Percentiles rank a stretch among this genome's conserved stretches.
phyloP scores from a whole-genome alignment of 1,139 yeast genomes.

The Kurtzmaniella quercitrusa region DNA sequence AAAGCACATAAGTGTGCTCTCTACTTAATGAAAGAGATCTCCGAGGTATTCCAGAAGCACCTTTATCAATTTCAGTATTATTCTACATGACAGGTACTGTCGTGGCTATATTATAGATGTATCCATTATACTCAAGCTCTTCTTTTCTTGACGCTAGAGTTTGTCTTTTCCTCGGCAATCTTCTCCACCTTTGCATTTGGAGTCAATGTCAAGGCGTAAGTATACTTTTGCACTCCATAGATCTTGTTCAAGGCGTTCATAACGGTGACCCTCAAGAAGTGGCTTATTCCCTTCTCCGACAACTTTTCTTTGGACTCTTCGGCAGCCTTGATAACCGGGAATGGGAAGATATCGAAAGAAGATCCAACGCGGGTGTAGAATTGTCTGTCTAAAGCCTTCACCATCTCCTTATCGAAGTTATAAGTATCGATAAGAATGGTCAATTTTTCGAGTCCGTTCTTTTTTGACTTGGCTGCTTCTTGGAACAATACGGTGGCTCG shows the following conservation, averaged over 20 bases:
- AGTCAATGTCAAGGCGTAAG: conserved; percentile 43
- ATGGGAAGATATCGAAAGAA: conserved; percentile 26
- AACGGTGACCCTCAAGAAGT: neutral
- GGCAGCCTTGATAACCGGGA: conserved; percentile 9
- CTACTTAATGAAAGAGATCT: too few relatives aligned
- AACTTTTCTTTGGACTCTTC: conserved; percentile 5
- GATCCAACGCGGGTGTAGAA: conserved; percentile 22
- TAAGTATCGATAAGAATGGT: conserved; percentile 38
- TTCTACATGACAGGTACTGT: too few relatives aligned
- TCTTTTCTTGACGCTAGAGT: neutral
- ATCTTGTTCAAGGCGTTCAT: conserved; percentile 13
- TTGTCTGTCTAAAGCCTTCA: conserved; percentile 24
- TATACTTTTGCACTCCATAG: conserved; percentile 43
- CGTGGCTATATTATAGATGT: too few relatives aligned
- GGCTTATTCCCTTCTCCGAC: neutral
- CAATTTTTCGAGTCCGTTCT: conserved; percentile 28
- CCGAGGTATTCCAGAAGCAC: too few relatives aligned
- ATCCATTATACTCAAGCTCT: neutral
- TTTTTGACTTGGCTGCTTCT: conserved; percentile 21
- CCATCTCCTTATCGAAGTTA: conserved; percentile 45
- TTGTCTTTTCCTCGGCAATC: conserved; percentile 6
- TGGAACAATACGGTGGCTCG: conserved; percentile 42
- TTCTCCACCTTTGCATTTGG: conserved; percentile 14
- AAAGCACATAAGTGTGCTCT: too few relatives aligned
- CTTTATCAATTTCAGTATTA: too few relatives aligned